Percentiles rank a stretch among this genome's conserved stretches.
These are phyloP conservation scores for Xylaria sp. DNA, from an alignment of 2,329 filamentous ascomycete species.

Conservation along the genomic window DNA sequence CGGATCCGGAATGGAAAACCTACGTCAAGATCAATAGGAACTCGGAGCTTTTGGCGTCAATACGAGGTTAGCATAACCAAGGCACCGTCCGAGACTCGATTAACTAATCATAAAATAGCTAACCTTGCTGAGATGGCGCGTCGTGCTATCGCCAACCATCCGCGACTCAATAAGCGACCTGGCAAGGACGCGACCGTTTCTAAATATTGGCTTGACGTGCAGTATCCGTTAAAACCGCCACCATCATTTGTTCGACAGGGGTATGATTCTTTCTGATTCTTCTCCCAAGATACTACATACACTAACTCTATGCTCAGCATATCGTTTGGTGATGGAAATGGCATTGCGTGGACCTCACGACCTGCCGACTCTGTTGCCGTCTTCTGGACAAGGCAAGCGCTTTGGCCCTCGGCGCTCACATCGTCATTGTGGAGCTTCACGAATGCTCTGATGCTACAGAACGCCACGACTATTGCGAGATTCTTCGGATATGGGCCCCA, in stretches of 20 bases:
- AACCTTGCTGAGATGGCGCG: conserved; percentile 59
- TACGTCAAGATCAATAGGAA: conserved; percentile 70
- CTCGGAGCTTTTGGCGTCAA: conserved; percentile 56
- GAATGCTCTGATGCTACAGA: conserved; percentile 59
- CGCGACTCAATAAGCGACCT: conserved; percentile 56
- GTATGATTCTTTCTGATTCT: conserved; percentile 55
- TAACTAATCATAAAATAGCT: conserved; percentile 48
- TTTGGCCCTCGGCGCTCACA: conserved; percentile 66
- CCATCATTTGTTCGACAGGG: conserved; percentile 69
- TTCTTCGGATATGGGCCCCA: conserved; percentile 58
- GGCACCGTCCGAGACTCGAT: conserved; percentile 7
- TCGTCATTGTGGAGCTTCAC: conserved; percentile 64
- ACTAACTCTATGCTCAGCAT: conserved; percentile 56
- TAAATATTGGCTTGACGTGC: conserved; percentile 69
- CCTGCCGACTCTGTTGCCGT: conserved; percentile 62
- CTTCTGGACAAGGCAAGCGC: conserved; percentile 57
- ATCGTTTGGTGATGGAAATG: conserved; percentile 57
- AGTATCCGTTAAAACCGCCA: conserved; percentile 69
- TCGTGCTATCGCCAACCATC: conserved; percentile 56
- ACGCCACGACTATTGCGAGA: conserved; percentile 56
- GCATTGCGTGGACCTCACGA: conserved; percentile 60
- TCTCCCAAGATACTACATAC: background rate
- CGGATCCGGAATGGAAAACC: conserved; percentile 71
- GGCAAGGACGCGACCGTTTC: conserved; percentile 62
- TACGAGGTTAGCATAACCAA: conserved; percentile 58